Base-by-base conservation (phyloP, 192 early-diverging fungal genomes). In the Linnemannia schmuckeri region DNA sequence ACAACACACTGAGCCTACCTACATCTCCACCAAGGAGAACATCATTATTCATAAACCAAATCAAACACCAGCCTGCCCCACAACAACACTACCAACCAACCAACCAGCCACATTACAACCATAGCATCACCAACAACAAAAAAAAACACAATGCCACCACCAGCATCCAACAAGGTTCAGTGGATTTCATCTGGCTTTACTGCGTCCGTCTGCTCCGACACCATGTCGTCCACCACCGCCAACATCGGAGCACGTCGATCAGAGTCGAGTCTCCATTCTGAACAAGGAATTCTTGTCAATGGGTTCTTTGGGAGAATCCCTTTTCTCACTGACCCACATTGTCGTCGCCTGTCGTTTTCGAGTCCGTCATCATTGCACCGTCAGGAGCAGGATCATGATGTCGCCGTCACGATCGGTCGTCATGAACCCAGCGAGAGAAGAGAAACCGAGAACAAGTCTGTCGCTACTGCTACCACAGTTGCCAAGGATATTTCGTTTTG, bases 401-500 rank as follows among this genome's bases (percentile, higher is more conserved):
- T 66, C 12, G 13, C 61, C 33, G 27, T 66, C 61, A 33, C 61
- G n/a, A 66, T 33, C 61, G 13, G 61, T 66, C 13, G 3, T 44
- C 69, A 68, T 76, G 38, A 8, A 37, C 70, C 79, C 0, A 75
- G 41, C 22, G 41, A 74, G 18, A 1, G 41, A 27, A 1, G 41
- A 13, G 72, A 37, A 35, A n/a, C 55, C 30, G 13, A 37, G 37
- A 37, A 37, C 3, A 37, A 44, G 7, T 4, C 69, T 18, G 18
- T 72, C 22, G 61, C 24, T 22, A 40, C 24, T 42, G 24, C 1
- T 6, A 44, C 37, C 9, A 71, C 68, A 27, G 80, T 76, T 4
- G 80, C 75, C 66, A 87, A 87, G 44, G 85, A 87, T 27, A 90
- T 90, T 30, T 89, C 88, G 13, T 90, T 90, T 57, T 83, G 81